Percentiles rank a stretch among this genome's conserved stretches.
These are phyloP conservation scores for Pseudoscleropodium purum DNA, from an alignment of 225 moss, liverwort and hornwort species.

Conservation along the genomic window DNA sequence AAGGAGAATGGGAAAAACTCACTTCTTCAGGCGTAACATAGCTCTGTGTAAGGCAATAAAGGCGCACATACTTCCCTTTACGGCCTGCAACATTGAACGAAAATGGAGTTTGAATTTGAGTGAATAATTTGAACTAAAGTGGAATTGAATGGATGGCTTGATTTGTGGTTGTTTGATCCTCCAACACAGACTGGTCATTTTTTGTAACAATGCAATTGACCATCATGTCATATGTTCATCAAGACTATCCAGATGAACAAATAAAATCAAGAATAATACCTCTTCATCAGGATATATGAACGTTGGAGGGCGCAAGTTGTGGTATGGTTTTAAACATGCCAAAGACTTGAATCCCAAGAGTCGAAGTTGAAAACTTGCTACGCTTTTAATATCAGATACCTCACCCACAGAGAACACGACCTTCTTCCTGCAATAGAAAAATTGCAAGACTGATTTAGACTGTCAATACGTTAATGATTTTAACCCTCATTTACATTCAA, in stretches of 20 bases:
- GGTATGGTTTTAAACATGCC: constrained; percentile 61
- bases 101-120: background rate
- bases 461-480: background rate
- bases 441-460: background rate
- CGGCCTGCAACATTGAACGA: constrained; percentile 35
- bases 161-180: background rate
- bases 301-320: constrained; percentile 88
- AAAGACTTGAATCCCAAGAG: constrained; percentile 87
- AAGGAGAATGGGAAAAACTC: background rate
- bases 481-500: background rate
- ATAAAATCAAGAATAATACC: constrained; percentile 22
- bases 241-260: background rate
- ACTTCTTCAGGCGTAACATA: constrained; percentile 76
- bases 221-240: background rate
- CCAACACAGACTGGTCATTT: background rate
- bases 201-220: background rate
- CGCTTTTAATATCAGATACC: constrained; percentile 63
- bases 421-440: constrained; percentile 52
- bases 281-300: constrained; percentile 96
- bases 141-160: background rate
- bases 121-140: background rate
- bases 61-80: constrained; percentile 81
- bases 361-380: constrained; percentile 65
- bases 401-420: constrained; percentile 72
- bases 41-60: constrained; percentile 85